A percentile compares a stretch with the other conserved stretches of the same genome.
phyloP scores from a whole-genome alignment of 2,329 filamentous ascomycete genomes.

The Dothideomycetes sp. region DNA sequence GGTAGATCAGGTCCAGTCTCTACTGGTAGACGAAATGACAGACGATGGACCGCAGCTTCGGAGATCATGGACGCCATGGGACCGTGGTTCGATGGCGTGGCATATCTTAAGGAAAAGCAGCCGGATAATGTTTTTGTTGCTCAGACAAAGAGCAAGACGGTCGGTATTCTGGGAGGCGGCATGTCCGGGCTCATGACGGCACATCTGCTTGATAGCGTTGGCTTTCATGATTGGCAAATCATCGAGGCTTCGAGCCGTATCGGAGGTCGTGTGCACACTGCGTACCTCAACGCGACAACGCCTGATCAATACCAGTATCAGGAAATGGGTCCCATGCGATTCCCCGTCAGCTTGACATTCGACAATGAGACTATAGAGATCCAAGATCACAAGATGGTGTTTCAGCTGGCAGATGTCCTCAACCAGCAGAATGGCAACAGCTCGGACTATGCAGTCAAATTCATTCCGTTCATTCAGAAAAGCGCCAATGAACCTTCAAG shows the following conservation, averaged over 20 bases:
- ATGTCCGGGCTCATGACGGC: constrained; percentile 55
- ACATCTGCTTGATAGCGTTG: constrained; percentile 38
- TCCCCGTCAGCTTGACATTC: constrained; percentile 42
- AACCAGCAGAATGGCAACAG: constrained; percentile 49
- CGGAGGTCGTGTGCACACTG: constrained; percentile 53
- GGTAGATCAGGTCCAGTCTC: constrained; percentile 31
- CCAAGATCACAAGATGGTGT: constrained; percentile 51
- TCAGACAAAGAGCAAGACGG: constrained; percentile 44
- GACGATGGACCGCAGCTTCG: constrained; percentile 27
- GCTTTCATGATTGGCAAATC: constrained; percentile 50
- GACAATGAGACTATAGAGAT: constrained; percentile 49
- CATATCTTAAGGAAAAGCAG: constrained; percentile 44
- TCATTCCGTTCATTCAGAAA: constrained; percentile 52
- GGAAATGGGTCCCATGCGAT: constrained; percentile 56
- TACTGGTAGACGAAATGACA: constrained; percentile 23
- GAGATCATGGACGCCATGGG: constrained; percentile 45
- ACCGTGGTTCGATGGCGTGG: constrained; percentile 57
- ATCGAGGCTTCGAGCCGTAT: constrained; percentile 50
- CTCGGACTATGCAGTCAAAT: constrained; percentile 40
- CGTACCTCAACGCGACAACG: constrained; percentile 47
- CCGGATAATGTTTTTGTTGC: constrained; percentile 41
- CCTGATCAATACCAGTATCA: constrained; percentile 56
- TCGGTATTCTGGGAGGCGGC: constrained; percentile 55
- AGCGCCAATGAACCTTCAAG: constrained; percentile 42
- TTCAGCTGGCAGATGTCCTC: constrained; percentile 49